Evolutionary conservation across 2,329 filamentous ascomycete species (phyloP).

Genomic region (Pseudocercospora vitis): DNA sequence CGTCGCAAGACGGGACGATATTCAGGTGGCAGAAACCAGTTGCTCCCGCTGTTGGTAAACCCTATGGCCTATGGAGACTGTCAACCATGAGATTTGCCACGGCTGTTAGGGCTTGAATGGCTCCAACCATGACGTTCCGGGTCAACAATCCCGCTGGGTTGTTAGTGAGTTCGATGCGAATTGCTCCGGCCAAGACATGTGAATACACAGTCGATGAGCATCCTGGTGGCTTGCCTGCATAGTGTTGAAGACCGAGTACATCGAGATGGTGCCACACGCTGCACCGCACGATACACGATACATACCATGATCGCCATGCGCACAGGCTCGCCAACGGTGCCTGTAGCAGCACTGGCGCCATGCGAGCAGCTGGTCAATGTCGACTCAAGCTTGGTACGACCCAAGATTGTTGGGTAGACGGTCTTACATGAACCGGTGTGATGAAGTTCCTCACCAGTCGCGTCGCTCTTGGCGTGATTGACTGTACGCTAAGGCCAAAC

Average conservation of each 20-base stretch:
- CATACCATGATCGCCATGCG: conserved; percentile 8
- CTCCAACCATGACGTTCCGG: neutral
- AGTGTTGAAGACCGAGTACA: neutral
- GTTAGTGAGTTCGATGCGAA: neutral
- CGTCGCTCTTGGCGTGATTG: too few species aligned
- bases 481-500: too few species aligned
- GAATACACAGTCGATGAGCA: neutral
- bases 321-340: neutral
- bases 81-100: neutral
- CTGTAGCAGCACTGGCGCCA: neutral
- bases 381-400: neutral
- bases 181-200: conserved; percentile 6
- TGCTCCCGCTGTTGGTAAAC: neutral
- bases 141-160: neutral
- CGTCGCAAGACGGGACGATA: neutral
- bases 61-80: neutral
- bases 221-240: neutral
- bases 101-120: neutral
- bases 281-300: neutral
- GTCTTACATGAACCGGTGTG: conserved; percentile 15
- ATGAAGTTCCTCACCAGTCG: too few species aligned
- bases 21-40: neutral
- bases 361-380: conserved; percentile 4
- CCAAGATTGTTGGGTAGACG: neutral
- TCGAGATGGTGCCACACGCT: neutral